phyloP scores from a whole-genome alignment of 164 flowering plant genomes.

The Vitis labrusca region DNA sequence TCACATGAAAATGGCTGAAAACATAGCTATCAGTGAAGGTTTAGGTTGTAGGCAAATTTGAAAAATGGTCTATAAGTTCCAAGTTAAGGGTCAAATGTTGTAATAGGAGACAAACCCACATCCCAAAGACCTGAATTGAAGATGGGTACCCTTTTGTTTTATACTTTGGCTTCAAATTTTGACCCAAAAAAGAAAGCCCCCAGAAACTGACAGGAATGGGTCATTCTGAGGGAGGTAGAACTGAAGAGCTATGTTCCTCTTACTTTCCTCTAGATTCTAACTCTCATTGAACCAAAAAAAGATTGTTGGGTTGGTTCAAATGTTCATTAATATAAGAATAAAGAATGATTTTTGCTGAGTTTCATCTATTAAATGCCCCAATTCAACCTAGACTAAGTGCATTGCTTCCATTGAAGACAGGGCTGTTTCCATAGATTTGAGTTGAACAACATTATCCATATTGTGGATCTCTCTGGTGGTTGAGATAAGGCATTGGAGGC shows the following conservation, averaged over 20 bases:
- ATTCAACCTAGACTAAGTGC: neutral
- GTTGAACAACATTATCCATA: neutral
- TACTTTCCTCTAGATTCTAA: too few relatives aligned
- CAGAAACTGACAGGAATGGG: too few relatives aligned
- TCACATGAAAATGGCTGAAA: neutral
- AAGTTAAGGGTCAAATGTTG: slow-evolving; percentile 4
- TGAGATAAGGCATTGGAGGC: neutral
- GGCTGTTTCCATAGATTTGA: neutral
- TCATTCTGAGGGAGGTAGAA: too few relatives aligned
- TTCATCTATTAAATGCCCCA: too few relatives aligned
- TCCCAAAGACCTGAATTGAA: neutral
- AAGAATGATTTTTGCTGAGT: too few relatives aligned
- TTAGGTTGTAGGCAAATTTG: neutral
- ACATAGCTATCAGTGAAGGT: slow-evolving; percentile 4
- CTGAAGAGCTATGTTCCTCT: too few relatives aligned
- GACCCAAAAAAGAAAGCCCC: too few relatives aligned
- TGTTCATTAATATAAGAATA: too few relatives aligned
- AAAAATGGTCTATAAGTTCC: neutral
- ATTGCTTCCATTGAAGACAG: neutral
- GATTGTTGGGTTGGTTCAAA: too few relatives aligned
- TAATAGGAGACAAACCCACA: neutral
- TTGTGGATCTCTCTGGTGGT: neutral
- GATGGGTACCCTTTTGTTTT: too few relatives aligned
- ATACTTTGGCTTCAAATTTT: too few relatives aligned
- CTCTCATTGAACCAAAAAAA: too few relatives aligned